Evolutionary conservation across 768 basidiomycete species (phyloP).

Genomic region (Psilocybe azurescens): DNA sequence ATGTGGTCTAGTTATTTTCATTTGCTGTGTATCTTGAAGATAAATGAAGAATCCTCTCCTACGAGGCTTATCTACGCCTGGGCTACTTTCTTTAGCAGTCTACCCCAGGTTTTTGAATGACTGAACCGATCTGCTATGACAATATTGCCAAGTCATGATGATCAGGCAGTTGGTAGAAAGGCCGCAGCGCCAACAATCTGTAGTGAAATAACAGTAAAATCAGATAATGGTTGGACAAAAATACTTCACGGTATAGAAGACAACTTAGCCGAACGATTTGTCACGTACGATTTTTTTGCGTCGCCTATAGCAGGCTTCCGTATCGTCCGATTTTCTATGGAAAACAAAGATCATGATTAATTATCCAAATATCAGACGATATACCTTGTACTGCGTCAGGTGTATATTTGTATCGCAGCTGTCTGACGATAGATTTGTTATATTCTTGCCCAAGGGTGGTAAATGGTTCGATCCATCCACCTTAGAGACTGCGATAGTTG

Average conservation of each 20-base stretch:
- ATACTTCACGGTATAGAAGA: not conserved
- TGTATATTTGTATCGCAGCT: not conserved
- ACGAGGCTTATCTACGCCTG: too few species aligned
- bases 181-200: not conserved
- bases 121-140: not conserved
- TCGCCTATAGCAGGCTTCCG: not conserved
- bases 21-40: not conserved
- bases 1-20: not conserved
- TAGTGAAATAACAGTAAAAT: too few species aligned
- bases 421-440: not conserved
- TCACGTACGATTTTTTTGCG: not conserved
- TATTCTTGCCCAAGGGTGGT: not conserved
- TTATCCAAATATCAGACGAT: not conserved
- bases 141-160: not conserved
- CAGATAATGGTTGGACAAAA: too few species aligned
- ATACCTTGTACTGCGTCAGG: not conserved
- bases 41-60: too few species aligned
- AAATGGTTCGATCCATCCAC: not conserved
- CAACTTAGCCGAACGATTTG: not conserved
- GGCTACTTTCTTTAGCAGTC: not conserved
- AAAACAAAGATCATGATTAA: not conserved
- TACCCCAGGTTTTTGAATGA: not conserved
- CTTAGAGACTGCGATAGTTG: slow-evolving; percentile 6
- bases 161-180: not conserved
- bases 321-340: not conserved